Percentiles rank a stretch among this genome's conserved stretches.
phyloP scores from a whole-genome alignment of 1,284 basidiomycete genomes.

The Inonotus hispidus region DNA sequence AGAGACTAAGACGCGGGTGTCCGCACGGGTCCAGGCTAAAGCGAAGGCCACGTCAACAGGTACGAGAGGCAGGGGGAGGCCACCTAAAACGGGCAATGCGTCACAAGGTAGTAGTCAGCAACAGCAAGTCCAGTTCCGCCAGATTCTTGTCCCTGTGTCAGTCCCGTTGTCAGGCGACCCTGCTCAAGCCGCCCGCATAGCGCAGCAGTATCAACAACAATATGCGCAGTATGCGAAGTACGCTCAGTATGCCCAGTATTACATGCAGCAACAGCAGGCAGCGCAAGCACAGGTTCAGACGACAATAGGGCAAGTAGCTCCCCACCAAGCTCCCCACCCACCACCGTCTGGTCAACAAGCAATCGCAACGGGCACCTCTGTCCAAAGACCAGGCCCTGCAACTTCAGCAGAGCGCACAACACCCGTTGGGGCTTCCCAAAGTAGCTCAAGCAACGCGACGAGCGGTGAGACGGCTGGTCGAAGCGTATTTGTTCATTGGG shows the following conservation, averaged over 20 bases:
- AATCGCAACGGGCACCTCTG: not conserved
- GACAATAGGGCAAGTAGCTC: not conserved
- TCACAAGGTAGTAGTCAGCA: not conserved
- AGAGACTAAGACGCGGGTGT: not conserved
- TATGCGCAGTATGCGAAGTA: conserved; percentile 12
- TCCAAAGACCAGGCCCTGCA: not conserved
- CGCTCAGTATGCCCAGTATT: conserved; percentile 7
- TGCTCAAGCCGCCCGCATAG: conserved; percentile 1
- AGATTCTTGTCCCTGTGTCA: conserved; percentile 11
- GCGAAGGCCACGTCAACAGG: not conserved
- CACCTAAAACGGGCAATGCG: not conserved
- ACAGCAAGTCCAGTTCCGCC: conserved; percentile 6
- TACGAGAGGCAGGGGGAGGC: not conserved
- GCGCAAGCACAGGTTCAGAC: not conserved
- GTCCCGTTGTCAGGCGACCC: conserved; percentile 1
- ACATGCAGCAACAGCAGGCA: conserved; percentile 1
- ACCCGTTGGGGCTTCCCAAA: not conserved
- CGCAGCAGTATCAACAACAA: conserved; percentile 8
- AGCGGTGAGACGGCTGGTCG: not conserved
- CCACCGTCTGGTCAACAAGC: not conserved
- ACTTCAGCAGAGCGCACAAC: not conserved
- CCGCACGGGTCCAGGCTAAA: not conserved
- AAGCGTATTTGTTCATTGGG: not conserved
- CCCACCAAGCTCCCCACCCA: not conserved
- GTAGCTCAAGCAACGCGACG: not conserved